Base-by-base conservation (phyloP, 2,329 filamentous ascomycete species). In the Microsporum audouinii region DNA sequence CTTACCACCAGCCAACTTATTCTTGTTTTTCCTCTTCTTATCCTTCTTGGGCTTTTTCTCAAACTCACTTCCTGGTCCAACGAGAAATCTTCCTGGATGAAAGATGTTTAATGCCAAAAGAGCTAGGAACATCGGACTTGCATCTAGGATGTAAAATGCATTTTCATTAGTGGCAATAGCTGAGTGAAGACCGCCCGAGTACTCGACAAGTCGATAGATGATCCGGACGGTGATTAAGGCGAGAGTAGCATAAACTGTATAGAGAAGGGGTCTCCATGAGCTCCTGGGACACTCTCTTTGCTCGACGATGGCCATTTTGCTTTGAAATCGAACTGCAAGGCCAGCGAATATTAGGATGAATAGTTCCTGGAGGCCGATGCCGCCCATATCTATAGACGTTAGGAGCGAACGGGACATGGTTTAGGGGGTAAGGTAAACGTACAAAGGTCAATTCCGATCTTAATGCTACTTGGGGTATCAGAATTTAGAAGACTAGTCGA, bases 141-240 rank as follows among this genome's bases (percentile, higher is more conserved):
- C 71, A 62, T 78, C 76, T 10, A 77, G 70, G 23, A 67, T 68
- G 39, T 77, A 75, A 56, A 77, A 71, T 2, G 68, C 71, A 6
- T 75, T 68, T 34, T 74, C 71, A 49, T 70, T 64, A 23, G 70
- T 73, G 5, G 72, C 72, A 27, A 74, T 71, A 29, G 79, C 71
- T 10, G 79, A 69, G 31, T 70, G 65, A 0, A 77, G 72, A n/a
- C 80, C 68, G 58, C 74, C 76, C 64, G 83, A 84, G 71, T 82
- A 84, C 70, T 86, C 82, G n/a, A 83, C 75, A 0, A 81, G 75
- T 5, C 83, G 79, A 67, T 78, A 86, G 60, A 85, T 76, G 60
- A 82, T 85, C 27, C 83, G 78, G 1, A 75, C 69, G 5, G 79
- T 70, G 61, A 85, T 79, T 51, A 84, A 71, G 0, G 66, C 60